Percentiles rank a stretch among this genome's conserved stretches.
Evolutionary conservation across 2,329 filamentous ascomycete species (phyloP).

Genomic region (Trichothecium roseum): DNA sequence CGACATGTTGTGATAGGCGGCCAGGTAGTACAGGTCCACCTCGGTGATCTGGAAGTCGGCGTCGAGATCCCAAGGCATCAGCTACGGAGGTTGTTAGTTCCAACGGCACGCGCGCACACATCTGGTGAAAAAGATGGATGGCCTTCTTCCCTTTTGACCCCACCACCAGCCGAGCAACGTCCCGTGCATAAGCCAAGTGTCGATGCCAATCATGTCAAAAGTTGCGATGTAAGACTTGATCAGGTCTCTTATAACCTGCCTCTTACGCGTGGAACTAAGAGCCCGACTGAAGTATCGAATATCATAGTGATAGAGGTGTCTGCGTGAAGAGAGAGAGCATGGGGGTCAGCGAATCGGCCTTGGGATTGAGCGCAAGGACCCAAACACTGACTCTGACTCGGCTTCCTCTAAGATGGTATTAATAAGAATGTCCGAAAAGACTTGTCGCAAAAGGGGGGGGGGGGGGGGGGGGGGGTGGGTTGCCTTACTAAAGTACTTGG

Average conservation of each 20-base stretch:
- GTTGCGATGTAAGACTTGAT: slow-evolving; percentile 63
- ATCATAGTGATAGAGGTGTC: slow-evolving; percentile 22
- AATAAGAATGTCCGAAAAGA: background rate
- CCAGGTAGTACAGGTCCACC: slow-evolving; percentile 55
- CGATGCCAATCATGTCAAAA: slow-evolving; percentile 53
- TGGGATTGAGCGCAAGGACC: background rate
- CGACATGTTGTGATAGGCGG: slow-evolving; percentile 54
- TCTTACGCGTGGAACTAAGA: slow-evolving; percentile 45
- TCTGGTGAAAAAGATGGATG: no score
- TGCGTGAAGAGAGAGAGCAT: slow-evolving; percentile 2
- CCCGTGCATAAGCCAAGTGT: slow-evolving; percentile 80
- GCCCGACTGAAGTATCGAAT: slow-evolving; percentile 24
- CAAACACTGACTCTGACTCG: background rate
- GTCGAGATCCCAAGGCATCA: slow-evolving; percentile 70
- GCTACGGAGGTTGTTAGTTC: slow-evolving; percentile 21
- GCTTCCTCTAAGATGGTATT: background rate
- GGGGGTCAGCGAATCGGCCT: background rate
- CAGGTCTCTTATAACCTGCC: slow-evolving; percentile 52
- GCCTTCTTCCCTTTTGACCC: slow-evolving; percentile 48
- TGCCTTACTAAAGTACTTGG: slow-evolving; percentile 14
- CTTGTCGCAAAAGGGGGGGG: background rate
- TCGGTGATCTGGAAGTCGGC: slow-evolving; percentile 65
- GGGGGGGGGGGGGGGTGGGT: background rate
- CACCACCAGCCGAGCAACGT: slow-evolving; percentile 84
- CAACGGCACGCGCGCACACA: no score